Conservation (phyloP, 805 yeast species). For the Pichia occidentalis region DNA sequence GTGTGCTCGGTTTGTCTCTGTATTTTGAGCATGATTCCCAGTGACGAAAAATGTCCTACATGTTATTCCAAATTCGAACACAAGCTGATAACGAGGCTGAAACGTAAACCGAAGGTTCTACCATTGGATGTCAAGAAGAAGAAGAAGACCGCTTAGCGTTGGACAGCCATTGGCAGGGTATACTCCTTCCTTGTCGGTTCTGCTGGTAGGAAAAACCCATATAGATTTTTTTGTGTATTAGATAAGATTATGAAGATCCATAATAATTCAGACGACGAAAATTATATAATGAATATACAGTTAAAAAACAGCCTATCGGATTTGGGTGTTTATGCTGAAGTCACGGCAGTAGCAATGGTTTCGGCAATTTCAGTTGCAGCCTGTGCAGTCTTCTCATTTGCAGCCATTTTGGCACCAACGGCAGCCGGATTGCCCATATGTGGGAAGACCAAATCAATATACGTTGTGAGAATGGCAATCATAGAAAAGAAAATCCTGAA, state of each 20-base stretch:
- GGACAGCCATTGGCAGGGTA: neutral
- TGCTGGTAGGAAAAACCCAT: too few species aligned
- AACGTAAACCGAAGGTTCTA: conserved; percentile 44
- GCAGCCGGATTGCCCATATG: conserved; percentile 27
- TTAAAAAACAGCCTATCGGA: too few species aligned
- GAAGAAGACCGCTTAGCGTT: conserved; percentile 15
- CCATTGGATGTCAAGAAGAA: conserved; percentile 27
- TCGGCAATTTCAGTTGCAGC: conserved; percentile 6
- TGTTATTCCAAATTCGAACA: conserved; percentile 77
- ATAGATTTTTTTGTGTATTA: too few species aligned
- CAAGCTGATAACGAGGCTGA: conserved; percentile 49
- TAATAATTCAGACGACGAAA: too few species aligned
- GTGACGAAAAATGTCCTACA: conserved; percentile 68
- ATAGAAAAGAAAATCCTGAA: conserved; percentile 42
- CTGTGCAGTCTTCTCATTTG: conserved; percentile 22
- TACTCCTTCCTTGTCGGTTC: too few species aligned
- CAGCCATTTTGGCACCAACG: conserved; percentile 22
- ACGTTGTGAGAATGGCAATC: conserved; percentile 42
- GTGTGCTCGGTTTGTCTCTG: conserved; percentile 95
- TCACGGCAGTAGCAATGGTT: conserved; percentile 10
- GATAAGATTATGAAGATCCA: too few species aligned
- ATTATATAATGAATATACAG: too few species aligned
- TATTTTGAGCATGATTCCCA: conserved; percentile 65
- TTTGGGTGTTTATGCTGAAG: too few species aligned
- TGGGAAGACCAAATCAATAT: conserved; percentile 48